phyloP scores from a whole-genome alignment of 2,329 filamentous ascomycete genomes.

The Apiospora malaysiana region DNA sequence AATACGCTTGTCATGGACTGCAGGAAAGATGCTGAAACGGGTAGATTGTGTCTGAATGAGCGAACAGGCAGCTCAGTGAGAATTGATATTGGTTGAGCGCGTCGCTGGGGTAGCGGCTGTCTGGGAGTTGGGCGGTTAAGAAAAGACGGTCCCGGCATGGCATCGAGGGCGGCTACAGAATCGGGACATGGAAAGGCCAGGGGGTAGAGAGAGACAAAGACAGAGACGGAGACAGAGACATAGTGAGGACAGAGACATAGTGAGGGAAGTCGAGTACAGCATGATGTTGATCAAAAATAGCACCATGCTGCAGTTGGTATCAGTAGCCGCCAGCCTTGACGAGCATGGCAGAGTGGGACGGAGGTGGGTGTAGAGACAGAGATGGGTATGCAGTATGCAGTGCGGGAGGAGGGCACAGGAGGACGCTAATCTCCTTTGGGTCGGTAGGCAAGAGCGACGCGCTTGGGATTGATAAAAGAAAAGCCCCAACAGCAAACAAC shows the following conservation, averaged over 20 bases:
- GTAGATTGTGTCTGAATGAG: constrained; percentile 55
- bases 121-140: constrained; percentile 54
- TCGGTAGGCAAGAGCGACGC: not conserved
- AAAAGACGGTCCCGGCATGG: constrained; percentile 36
- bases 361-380: constrained; percentile 6
- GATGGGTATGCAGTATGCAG: not conserved
- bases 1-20: constrained; percentile 39
- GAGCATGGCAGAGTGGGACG: constrained; percentile 11
- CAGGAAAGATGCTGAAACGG: constrained; percentile 56
- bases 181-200: constrained; percentile 20
- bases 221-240: not conserved
- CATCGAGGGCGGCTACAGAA: constrained; percentile 41
- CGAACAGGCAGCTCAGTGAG: constrained; percentile 46
- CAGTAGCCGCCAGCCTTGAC: constrained; percentile 44
- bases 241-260: not conserved
- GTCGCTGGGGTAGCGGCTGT: constrained; percentile 53
- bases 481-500: constrained; percentile 12
- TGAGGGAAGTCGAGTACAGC: not conserved
- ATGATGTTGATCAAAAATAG: constrained; percentile 38
- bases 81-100: constrained; percentile 57
- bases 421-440: not conserved
- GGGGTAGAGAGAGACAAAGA: constrained; percentile 27
- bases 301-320: constrained; percentile 33
- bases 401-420: not conserved
- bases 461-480: constrained; percentile 12